Evolutionary conservation across 306 rosid genomes (phyloP).

Genomic region (Rubus idaeus): DNA sequence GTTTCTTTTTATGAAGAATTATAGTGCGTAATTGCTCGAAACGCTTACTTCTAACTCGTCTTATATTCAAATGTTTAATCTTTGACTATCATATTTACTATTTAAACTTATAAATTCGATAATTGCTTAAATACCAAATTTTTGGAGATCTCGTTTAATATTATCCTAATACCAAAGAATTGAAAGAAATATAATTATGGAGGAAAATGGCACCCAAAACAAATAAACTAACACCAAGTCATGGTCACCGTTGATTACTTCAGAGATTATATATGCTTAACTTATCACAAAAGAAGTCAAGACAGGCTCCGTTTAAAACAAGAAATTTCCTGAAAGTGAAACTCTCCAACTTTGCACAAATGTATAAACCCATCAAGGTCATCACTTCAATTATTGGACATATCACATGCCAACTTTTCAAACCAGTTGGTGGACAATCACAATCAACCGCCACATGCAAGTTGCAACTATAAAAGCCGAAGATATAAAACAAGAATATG

Average conservation of each 20-base stretch:
- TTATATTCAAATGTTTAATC: too few species aligned
- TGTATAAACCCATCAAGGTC: background rate
- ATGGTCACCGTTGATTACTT: background rate
- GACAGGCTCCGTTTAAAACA: too few species aligned
- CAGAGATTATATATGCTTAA: background rate
- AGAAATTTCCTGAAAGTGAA: background rate
- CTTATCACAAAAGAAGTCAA: background rate
- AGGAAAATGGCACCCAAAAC: background rate
- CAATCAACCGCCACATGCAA: background rate
- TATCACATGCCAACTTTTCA: background rate
- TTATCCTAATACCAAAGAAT: too few species aligned
- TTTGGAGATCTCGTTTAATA: too few species aligned
- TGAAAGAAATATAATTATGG: background rate
- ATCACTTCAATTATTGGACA: background rate
- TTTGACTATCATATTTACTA: too few species aligned
- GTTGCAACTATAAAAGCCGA: background rate
- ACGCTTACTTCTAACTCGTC: too few species aligned
- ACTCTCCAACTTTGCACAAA: background rate
- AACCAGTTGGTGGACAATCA: background rate
- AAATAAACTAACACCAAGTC: background rate
- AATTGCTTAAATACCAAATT: too few species aligned
- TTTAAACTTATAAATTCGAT: too few species aligned
- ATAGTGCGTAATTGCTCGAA: too few species aligned
- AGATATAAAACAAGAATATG: background rate
- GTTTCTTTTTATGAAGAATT: too few species aligned